Evolutionary conservation across 257 asterid genomes (phyloP), one percentile per base, ranked within the genome.

Genomic region (Striga asiatica): DNA sequence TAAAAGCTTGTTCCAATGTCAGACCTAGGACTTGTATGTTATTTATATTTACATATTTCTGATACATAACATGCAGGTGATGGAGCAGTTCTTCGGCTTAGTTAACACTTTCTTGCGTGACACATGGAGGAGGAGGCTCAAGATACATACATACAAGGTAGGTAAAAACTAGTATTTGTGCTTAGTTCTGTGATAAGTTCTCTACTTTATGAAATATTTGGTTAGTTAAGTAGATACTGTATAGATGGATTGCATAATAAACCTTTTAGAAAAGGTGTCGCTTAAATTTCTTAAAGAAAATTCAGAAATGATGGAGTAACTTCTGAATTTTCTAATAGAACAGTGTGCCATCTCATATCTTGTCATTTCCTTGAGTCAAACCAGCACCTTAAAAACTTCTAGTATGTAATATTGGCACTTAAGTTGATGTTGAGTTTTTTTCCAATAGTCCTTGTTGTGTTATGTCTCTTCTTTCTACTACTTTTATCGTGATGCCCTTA

Each of bases 91-190:
- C 60, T 91, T 91, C 54, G 88, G 87, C 54, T 73, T 91, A 74
- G 98, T 91, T 16, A 91, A 91, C 76, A 91, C 91, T 56, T 91
- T 91, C 82, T 74, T 91, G 73, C 89, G 96, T 39, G 95, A 87
- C 65, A 74, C 96, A 1, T 76, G 87, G 88, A 84, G 77, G 82
- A 74, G 98, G 69, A 79, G 81, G 67, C 75, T 91, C 61, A 74
- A 85, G 75, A 88, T 91, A 75, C 96, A 89, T 50, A 91, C 95
- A 32, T 91, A 91, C 78, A 91, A 91, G 98, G 98, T 91, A 71
- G 22, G 50, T 29, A 42, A 28, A 61, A 66, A 60, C 48, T 46
- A 76, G 18, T 66, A 43, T 2, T 54, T 62, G 47, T 14, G 39
- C 29, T 53, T 37, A 47, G 45, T 28, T 49, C 42, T 68, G 32